Base-by-base conservation (phyloP, 306 rosid genomes). In the Arachis hypogaea region DNA sequence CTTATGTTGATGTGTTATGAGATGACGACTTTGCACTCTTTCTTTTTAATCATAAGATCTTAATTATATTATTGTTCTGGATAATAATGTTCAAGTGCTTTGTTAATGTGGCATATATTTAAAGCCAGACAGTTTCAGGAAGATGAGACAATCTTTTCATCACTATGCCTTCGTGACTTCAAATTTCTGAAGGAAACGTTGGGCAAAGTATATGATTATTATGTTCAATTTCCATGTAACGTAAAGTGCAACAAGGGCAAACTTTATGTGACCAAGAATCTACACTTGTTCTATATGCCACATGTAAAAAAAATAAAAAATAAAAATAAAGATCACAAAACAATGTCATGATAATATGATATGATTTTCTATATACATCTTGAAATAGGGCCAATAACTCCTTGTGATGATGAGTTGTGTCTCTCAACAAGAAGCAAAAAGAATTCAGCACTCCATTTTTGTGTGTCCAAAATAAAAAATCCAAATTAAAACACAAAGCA, bases 351-450 rank as follows among this genome's bases (percentile, higher is more conserved):
- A 33, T 33, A 3, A 43, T 43, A 4, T 49, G 4, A 49, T 18
- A 74, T 68, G 68, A 68, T 54, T 68, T 80, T 62, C 18, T 68
- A 80, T 74, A 60, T 82, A 78, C 83, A 85, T 69, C 7, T 56
- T 46, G 22, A 33, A 47, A 62, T 33, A 38, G 7, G 11, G 63
- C 72, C 38, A 33, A 33, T 9, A 71, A 69, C 69, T 52, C 47
- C 68, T 47, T 41, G 28, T 33, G 38, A 33, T 33, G 38, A 33
- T 33, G 38, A 33, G 38, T 33, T 33, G 38, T 59, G 40, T 69
- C 62, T 58, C 52, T 36, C 33, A 51, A 49, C 44, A 57, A 57
- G 52, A 63, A 69, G 58, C 73, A 76, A 71, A 71, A 72, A 76
- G 62, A 71, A 72, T 33, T 62, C 47, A 75, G 65, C 18, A 68